Conservation (phyloP, 2,329 filamentous ascomycete species). For the Colletotrichum falcatum region DNA sequence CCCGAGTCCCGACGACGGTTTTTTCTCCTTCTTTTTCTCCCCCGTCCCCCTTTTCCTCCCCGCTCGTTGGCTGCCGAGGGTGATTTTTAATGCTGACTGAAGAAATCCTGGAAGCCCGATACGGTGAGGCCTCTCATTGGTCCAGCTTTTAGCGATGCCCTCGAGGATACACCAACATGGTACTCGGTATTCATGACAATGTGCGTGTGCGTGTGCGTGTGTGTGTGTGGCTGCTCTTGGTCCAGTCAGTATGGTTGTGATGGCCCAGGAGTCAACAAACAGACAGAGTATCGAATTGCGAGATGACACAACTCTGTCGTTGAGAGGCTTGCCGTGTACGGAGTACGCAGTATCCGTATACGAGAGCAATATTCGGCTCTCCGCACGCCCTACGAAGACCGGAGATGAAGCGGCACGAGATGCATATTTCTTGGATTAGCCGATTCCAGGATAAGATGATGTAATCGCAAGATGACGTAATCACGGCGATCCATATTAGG, state of each 20-base stretch:
- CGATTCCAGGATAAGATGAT: conserved; percentile 36
- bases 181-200: not conserved
- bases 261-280: not conserved
- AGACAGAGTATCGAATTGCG: not conserved
- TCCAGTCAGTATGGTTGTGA: not conserved
- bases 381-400: not conserved
- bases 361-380: not conserved
- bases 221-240: not conserved
- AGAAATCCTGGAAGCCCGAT: not conserved
- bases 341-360: no score
- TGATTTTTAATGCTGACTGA: conserved; percentile 35
- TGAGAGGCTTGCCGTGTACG: not conserved
- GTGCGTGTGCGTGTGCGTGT: not conserved
- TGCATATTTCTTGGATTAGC: conserved; percentile 12
- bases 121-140: conserved; percentile 3
- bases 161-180: not conserved
- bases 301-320: not conserved
- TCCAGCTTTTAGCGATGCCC: not conserved
- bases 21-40: not conserved
- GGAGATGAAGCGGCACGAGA: not conserved
- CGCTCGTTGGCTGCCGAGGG: not conserved
- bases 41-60: not conserved
- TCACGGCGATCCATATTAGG: not conserved
- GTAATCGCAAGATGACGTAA: conserved; percentile 40
- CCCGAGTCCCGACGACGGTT: no score